These are phyloP conservation scores for Colletotrichum tabaci DNA, from an alignment of 2,329 filamentous ascomycete genomes.

Conservation along the genomic window DNA sequence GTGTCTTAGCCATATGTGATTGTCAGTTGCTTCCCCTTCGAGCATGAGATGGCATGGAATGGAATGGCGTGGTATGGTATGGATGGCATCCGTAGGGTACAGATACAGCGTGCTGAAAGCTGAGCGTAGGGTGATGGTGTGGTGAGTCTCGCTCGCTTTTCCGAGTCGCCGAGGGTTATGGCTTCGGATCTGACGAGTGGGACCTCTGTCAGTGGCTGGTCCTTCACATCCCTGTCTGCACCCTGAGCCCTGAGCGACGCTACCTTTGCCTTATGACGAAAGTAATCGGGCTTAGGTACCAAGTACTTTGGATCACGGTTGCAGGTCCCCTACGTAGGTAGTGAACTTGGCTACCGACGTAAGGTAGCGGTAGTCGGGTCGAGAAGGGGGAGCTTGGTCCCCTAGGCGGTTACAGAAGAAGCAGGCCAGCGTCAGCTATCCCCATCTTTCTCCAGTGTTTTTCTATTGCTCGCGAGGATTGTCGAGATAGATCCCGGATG, in stretches of 20 bases:
- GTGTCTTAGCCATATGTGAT: conserved; percentile 24
- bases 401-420: conserved; percentile 26
- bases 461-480: conserved; percentile 22
- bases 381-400: neutral
- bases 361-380: neutral
- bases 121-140: conserved; percentile 5
- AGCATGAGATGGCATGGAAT: conserved; percentile 3
- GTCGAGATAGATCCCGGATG: conserved; percentile 18
- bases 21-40: conserved; percentile 20
- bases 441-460: conserved; percentile 38
- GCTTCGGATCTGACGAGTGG: conserved; percentile 32
- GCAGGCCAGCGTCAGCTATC: conserved; percentile 20
- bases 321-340: neutral
- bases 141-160: conserved; percentile 35
- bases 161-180: conserved; percentile 35
- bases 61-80: conserved; percentile 1
- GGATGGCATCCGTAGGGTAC: too few species aligned
- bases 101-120: too few species aligned
- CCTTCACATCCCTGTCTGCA: neutral
- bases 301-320: conserved; percentile 1
- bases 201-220: conserved; percentile 9
- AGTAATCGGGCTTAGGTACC: conserved; percentile 3
- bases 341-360: too few species aligned
- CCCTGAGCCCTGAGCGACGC: conserved; percentile 10
- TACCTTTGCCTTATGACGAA: conserved; percentile 33